Percentiles rank a stretch among this genome's conserved stretches.
Conservation (phyloP, 208 protist genomes). For the Crithidia sp. region DNA sequence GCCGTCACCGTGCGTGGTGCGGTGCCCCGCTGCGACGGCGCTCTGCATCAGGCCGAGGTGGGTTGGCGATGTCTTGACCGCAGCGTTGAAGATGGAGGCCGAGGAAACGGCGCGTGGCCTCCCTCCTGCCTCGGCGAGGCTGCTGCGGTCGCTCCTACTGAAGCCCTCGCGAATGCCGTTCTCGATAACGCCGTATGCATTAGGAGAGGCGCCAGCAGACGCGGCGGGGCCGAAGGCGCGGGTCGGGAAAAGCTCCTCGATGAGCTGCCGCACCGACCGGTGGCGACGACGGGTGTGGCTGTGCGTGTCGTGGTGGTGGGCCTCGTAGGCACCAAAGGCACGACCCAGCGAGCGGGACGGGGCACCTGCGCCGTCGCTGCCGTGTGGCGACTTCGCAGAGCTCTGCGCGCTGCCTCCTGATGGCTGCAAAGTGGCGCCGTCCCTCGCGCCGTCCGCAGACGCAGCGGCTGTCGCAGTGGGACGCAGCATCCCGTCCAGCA, state of each 20-base stretch:
- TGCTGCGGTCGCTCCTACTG: not conserved
- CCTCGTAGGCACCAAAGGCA: conserved; percentile 13
- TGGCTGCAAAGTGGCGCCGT: too few species aligned
- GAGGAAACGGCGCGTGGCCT: not conserved
- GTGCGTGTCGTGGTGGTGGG: conserved; percentile 12
- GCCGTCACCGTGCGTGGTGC: not conserved
- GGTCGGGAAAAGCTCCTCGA: conserved; percentile 79
- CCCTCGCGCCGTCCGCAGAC: not conserved
- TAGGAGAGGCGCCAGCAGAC: not conserved
- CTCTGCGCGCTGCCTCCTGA: not conserved
- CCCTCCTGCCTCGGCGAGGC: not conserved
- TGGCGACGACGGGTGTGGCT: conserved; percentile 23
- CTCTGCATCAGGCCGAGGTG: conserved; percentile 2
- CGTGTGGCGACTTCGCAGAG: too few species aligned
- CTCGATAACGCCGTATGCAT: conserved; percentile 1
- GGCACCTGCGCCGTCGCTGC: not conserved
- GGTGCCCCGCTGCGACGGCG: not conserved
- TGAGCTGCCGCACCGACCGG: conserved; percentile 72
- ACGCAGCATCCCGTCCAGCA: conserved; percentile 43
- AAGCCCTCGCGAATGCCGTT: conserved; percentile 11
- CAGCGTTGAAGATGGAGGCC: conserved; percentile 11
- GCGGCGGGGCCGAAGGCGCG: conserved; percentile 18
- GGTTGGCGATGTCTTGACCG: conserved; percentile 1
- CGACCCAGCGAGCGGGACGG: not conserved
- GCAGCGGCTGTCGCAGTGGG: conserved; percentile 2